Evolutionary conservation across 176 grass and related monocot species (phyloP), one percentile per base, ranked within the genome.

Genomic region (Hordeum vulgare): DNA sequence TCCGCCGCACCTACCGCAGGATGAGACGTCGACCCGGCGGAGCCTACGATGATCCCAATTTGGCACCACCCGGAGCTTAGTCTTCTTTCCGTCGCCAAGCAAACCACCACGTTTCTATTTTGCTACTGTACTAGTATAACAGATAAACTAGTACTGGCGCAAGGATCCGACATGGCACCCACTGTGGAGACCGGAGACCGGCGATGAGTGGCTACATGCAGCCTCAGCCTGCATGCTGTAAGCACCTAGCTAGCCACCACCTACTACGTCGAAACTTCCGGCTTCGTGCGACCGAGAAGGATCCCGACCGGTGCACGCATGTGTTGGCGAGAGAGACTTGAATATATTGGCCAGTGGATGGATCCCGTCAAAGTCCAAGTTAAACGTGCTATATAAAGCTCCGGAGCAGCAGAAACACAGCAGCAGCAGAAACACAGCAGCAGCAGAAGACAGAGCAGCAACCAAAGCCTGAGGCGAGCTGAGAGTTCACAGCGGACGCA

Each of bases 371-470:
- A 42, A 49, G 71, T 12, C 21, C 25, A 42, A 49, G 61, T 3
- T 40, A 13, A 21, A 26, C 9, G 26, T 13, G 18, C 87, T 75
- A 84, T 89, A 88, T 87, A 41, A 84, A 84, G 4, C 67, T 5
- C 57, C 42, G 21, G 4, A 2, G 64, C 24, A 8, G n/a, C 25
- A 8, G 20, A 20, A 20, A 3, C 75, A 5, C 58, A 68, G 15
- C 47, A 49, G 44, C 13, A 47, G 44, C 45, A 49, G 20, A 20
- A 20, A 3, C 75, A 5, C 58, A 68, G 15, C 47, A 49, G 44
- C 13, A 47, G 44, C 45, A 49, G n/a, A n/a, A n/a, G n/a, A n/a
- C 2, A 4, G 17, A 57, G 27, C 60, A 84, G 28, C 74, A 40
- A 1, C 54, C 33, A 9, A 5, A 71, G 74, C 80, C 8, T 34